phyloP scores from a whole-genome alignment of 2,329 filamentous ascomycete species.

The Botrytis cinerea region DNA sequence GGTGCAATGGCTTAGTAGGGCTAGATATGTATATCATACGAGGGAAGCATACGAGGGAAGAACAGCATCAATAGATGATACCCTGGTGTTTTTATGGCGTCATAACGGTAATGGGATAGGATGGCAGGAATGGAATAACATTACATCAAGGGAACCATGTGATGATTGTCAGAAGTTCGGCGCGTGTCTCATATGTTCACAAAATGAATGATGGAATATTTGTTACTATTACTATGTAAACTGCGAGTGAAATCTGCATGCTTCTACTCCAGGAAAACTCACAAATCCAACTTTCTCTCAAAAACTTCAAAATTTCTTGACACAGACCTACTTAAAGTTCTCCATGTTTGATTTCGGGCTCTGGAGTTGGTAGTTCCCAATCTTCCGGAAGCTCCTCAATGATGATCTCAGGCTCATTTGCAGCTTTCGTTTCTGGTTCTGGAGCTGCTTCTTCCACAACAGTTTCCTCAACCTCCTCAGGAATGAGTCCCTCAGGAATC shows the following conservation, averaged over 20 bases:
- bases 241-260: background rate
- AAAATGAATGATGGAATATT: constrained; percentile 13
- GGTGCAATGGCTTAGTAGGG: constrained; percentile 41
- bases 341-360: constrained; percentile 24
- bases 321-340: constrained; percentile 20
- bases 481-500: constrained; percentile 63
- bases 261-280: background rate
- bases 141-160: background rate
- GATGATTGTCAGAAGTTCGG: background rate
- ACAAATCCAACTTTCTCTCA: background rate
- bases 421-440: constrained; percentile 27
- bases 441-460: constrained; percentile 45
- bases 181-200: background rate
- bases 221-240: background rate
- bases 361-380: constrained; percentile 16
- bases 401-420: constrained; percentile 21
- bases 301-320: background rate
- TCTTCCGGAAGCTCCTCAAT: constrained; percentile 16
- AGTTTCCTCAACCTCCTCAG: constrained; percentile 48
- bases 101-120: constrained; percentile 5
- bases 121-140: background rate
- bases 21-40: background rate
- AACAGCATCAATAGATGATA: constrained; percentile 26
- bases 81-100: constrained; percentile 27
- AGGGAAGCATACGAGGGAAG: constrained; percentile 13